These are phyloP conservation scores for Prunus yedoensis DNA, from an alignment of 331 rosid species.

Conservation along the genomic window DNA sequence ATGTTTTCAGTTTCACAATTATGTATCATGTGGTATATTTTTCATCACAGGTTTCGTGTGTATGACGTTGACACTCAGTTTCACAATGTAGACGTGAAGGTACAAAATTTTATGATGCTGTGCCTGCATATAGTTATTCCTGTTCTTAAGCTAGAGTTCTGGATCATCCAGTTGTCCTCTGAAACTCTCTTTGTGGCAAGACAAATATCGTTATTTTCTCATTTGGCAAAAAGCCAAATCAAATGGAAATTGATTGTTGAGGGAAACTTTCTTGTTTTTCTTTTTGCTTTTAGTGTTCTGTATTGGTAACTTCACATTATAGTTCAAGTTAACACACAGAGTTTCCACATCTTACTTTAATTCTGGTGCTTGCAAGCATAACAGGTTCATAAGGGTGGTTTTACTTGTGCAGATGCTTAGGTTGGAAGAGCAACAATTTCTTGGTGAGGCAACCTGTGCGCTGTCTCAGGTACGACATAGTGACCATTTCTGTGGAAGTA, in stretches of 20 bases:
- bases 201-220: background rate
- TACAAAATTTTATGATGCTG: conserved; percentile 27
- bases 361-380: background rate
- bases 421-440: conserved; percentile 95
- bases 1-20: conserved; percentile 32
- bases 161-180: background rate
- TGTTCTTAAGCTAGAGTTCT: background rate
- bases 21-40: conserved; percentile 23
- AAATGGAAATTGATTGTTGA: background rate
- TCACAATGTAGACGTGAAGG: conserved; percentile 81
- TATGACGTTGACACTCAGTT: conserved; percentile 88
- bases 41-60: conserved; percentile 68
- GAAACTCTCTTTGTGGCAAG: background rate
- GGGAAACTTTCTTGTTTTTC: background rate
- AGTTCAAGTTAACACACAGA: background rate
- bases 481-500: background rate
- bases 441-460: conserved; percentile 86
- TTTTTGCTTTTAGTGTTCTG: background rate
- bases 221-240: background rate
- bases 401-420: conserved; percentile 73
- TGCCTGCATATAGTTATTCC: conserved; percentile 10
- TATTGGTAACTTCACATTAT: background rate
- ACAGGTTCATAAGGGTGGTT: conserved; percentile 23
- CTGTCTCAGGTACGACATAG: conserved; percentile 71
- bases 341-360: background rate